phyloP scores from a whole-genome alignment of 345 rosid species.

The Eucalyptus pumila region DNA sequence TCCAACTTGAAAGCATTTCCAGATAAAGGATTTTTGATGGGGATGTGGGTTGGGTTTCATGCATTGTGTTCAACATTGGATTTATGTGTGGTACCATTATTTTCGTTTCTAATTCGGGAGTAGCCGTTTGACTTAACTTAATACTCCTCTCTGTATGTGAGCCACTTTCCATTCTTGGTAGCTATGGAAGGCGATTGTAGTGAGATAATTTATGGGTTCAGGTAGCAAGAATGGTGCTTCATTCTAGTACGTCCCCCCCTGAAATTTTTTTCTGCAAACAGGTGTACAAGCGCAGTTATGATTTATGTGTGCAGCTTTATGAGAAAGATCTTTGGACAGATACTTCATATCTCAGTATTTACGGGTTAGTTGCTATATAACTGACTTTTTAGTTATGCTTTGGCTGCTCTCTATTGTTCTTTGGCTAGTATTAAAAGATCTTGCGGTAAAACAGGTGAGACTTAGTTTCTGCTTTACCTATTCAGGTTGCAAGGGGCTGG shows the following conservation, averaged over 20 bases:
- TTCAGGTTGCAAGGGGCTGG: conserved; percentile 54
- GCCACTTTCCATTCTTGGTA: background rate
- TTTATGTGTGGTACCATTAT: background rate
- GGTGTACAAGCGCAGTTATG: conserved; percentile 83
- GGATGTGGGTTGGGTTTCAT: background rate
- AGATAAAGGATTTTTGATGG: background rate
- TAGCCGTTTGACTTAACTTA: background rate
- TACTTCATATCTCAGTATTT: conserved; percentile 58
- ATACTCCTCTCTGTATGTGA: background rate
- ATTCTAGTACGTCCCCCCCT: background rate
- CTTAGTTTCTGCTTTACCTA: background rate
- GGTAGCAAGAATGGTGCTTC: background rate
- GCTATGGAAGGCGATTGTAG: background rate
- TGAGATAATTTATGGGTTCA: background rate
- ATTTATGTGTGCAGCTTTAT: conserved; percentile 67
- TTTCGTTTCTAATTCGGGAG: background rate
- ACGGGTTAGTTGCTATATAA: conserved; percentile 46
- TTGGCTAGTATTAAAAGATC: background rate
- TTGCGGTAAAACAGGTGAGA: background rate
- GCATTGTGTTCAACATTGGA: background rate
- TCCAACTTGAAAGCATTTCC: background rate
- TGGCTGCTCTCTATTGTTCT: background rate
- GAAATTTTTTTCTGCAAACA: conserved; percentile 8
- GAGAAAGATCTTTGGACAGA: conserved; percentile 78
- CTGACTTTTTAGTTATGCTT: background rate